Evolutionary conservation across 345 rosid species (phyloP), one percentile per base, ranked within the genome.

Genomic region (Eucalyptus sp.): DNA sequence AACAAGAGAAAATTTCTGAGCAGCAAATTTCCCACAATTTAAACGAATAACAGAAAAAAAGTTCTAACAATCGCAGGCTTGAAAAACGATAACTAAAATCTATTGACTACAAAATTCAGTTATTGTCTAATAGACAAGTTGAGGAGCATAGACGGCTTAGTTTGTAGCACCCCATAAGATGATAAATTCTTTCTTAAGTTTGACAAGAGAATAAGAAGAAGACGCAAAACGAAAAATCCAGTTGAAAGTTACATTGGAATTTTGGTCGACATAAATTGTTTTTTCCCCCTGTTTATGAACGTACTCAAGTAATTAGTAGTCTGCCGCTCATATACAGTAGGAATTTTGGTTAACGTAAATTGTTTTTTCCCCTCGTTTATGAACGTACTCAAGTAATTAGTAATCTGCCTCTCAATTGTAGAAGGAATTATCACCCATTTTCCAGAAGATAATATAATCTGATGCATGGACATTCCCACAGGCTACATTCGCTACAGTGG

Each of bases 401-500:
- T 33, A 16, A 16, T 15, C 80, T 68, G 43, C 41, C 7, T 18
- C 22, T 13, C 76, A 64, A 13, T n/a, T n/a, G 76, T n/a, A n/a
- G 76, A 64, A 64, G 37, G 33, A 64, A 64, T n/a, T n/a, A 64
- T 64, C 37, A 7, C 18, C n/a, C 37, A 64, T 15, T 64, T 64
- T 64, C 31, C 37, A 64, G 9, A 64, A 64, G 76, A 64, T 14
- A 13, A n/a, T 14, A n/a, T 14, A n/a, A 64, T 64, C 76, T 29
- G 76, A n/a, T 13, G 33, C 9, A 13, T 0, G 37, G 15, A n/a
- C 76, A 64, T n/a, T 64, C 37, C 71, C 14, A 64, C 33, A 3
- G 37, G 33, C 71, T 29, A 29, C 33, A 4, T 13, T 29, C 5
- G 37, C 71, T 29, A 0, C 7, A 62, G 31, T 62, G 0, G 0